Base-by-base conservation (phyloP, 2,329 filamentous ascomycete species). In the Apiospora malaysiana region DNA sequence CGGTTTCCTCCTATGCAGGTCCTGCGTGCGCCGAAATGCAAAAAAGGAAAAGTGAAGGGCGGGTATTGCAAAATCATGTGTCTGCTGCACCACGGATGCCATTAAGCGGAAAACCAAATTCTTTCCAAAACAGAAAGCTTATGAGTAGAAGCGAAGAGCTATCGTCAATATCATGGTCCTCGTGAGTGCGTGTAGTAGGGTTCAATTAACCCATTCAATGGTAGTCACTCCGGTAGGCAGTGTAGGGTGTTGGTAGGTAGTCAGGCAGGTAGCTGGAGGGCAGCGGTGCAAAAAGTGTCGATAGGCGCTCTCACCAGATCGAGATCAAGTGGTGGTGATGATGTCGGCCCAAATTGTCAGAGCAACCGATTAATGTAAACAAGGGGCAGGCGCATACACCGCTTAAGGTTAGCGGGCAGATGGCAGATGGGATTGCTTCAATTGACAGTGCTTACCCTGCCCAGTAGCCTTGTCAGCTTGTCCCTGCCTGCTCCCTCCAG, bases 61-160 rank as follows among this genome's bases (percentile, higher is more conserved):
- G 66, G 42, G 66, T 45, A 67, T 67, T 47, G 42, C 66, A 67
- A 67, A 67, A 43, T 67, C 66, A 67, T 37, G 43, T 68, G 42
- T 56, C 43, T 37, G 46, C 46, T 68, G 46, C 49, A 25, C 16
- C 56, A 8, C 27, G 32, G 42, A 71, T 68, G 70, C 51, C 70
- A 71, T 71, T 37, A 71, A 71, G 66, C 47, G 46, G 63, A 47
- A 47, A 40, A 40, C n/a, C 42, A 67, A 27, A 27, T 18, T 45
- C 9, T 47, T 47, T 67, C 45, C 66, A 46, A 37, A 67, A n/a
- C 42, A 67, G 16, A 25, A 67, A 32, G 66, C n/a, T 27, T 66
- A 46, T 71, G 51, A 71, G 51, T 51, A 71, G 40, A 63, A 63
- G 56, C 66, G 46, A 68, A 49, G 21, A 71, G 66, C 70, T 59